Evolutionary conservation across 2,329 filamentous ascomycete genomes (phyloP).

Genomic region (Exophiala oligosperma): DNA sequence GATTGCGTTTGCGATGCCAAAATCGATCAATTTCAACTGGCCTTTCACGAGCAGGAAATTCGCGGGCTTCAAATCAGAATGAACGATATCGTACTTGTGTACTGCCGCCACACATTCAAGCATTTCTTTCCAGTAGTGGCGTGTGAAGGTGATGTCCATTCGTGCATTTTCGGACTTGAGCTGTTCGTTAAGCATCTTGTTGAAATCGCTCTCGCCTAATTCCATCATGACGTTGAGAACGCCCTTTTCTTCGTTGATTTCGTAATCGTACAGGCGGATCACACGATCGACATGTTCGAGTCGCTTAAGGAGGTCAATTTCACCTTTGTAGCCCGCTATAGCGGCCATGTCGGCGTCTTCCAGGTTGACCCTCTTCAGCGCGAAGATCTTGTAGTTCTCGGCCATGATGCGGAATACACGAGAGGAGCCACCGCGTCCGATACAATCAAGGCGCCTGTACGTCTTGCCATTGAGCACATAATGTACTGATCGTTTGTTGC

Average conservation of each 20-base stretch:
- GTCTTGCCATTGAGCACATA: constrained; percentile 88
- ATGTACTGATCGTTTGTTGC: constrained; percentile 73
- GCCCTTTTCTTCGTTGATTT: constrained; percentile 90
- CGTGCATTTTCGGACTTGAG: constrained; percentile 70
- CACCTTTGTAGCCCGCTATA: constrained; percentile 85
- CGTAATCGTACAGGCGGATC: constrained; percentile 86
- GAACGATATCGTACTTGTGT: constrained; percentile 87
- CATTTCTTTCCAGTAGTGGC: constrained; percentile 99
- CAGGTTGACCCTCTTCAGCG: constrained; percentile 86
- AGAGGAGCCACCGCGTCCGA: constrained; percentile 88
- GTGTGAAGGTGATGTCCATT: constrained; percentile 86
- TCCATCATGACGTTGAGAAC: constrained; percentile 93
- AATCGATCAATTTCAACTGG: constrained; percentile 92
- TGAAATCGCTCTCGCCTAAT: constrained; percentile 90
- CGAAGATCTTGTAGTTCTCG: constrained; percentile 94
- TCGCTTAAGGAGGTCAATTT: constrained; percentile 86
- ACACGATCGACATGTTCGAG: constrained; percentile 84
- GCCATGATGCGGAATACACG: constrained; percentile 97
- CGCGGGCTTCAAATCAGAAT: constrained; percentile 94
- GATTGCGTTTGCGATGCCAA: constrained; percentile 97
- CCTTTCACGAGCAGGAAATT: constrained; percentile 95
- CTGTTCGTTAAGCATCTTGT: constrained; percentile 75
- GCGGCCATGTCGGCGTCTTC: constrained; percentile 84
- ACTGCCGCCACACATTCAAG: constrained; percentile 90
- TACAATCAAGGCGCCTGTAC: constrained; percentile 85